These are phyloP conservation scores for Citrullus mucosospermus DNA, from an alignment of 306 rosid species.

Conservation along the genomic window DNA sequence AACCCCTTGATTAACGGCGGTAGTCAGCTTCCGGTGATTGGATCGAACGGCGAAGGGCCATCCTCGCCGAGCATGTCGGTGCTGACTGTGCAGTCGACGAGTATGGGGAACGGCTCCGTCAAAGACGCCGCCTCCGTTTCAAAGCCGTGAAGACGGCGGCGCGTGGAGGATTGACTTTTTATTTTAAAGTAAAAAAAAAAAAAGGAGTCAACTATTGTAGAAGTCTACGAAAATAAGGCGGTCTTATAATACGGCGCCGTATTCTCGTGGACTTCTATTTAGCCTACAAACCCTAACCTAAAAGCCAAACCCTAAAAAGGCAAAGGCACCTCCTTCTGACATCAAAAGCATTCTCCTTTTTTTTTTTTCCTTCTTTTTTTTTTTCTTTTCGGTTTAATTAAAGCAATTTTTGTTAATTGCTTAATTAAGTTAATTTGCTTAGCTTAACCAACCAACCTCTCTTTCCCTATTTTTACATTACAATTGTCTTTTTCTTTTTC, in stretches of 20 bases:
- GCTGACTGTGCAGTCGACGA: constrained; percentile 56
- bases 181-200: not conserved
- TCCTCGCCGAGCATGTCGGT: constrained; percentile 82
- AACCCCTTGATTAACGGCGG: constrained; percentile 27
- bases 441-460: not conserved
- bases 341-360: not conserved
- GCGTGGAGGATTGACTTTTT: not conserved
- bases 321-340: not conserved
- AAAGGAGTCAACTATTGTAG: not conserved
- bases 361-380: not conserved
- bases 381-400: not conserved
- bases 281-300: not conserved
- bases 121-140: constrained; percentile 70
- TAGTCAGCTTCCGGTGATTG: constrained; percentile 5
- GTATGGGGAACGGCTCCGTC: constrained; percentile 37
- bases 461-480: not conserved
- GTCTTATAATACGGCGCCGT: constrained; percentile 5
- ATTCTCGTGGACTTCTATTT: constrained; percentile 2
- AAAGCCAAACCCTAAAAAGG: not conserved
- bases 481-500: not conserved
- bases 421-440: not conserved
- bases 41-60: constrained; percentile 61
- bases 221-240: constrained; percentile 9
- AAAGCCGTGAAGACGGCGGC: constrained; percentile 34
- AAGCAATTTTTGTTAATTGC: not conserved